A percentile compares a stretch with the other conserved stretches of the same genome.
Evolutionary conservation across 2,329 filamentous ascomycete genomes (phyloP).

Genomic region (Scedosporium dehoogii): DNA sequence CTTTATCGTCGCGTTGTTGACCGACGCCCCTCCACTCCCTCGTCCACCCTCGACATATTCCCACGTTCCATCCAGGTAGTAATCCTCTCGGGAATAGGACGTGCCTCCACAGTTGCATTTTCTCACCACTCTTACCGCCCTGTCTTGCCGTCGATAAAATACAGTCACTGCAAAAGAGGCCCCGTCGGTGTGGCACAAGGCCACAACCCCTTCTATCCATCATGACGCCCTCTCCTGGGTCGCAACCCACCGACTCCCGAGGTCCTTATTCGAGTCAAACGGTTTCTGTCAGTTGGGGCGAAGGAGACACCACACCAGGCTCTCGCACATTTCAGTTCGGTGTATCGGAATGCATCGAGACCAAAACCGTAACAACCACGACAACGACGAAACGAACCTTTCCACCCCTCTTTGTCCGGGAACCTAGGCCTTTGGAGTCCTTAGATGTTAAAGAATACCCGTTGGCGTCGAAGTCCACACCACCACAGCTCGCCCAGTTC

Average conservation of each 20-base stretch:
- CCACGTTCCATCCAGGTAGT: background rate
- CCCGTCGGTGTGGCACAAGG: background rate
- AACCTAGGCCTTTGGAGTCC: conserved; percentile 58
- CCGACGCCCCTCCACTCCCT: background rate
- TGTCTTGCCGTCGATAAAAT: background rate
- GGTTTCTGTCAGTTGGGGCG: conserved; percentile 37
- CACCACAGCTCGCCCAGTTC: conserved; percentile 66
- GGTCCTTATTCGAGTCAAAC: conserved; percentile 29
- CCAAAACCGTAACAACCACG: conserved; percentile 74
- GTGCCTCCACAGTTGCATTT: background rate
- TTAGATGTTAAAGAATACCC: conserved; percentile 88
- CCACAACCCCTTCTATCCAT: conserved; percentile 7
- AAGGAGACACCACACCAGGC: conserved; percentile 24
- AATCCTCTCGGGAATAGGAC: background rate
- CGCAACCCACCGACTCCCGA: conserved; percentile 11
- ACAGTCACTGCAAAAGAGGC: background rate
- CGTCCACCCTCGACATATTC: background rate
- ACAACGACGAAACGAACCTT: conserved; percentile 80
- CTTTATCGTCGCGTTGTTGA: conserved; percentile 5
- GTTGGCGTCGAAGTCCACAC: conserved; percentile 72
- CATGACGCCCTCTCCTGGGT: conserved; percentile 28
- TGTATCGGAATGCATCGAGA: conserved; percentile 56
- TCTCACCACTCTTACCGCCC: background rate
- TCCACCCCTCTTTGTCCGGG: conserved; percentile 71
- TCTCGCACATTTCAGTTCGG: conserved; percentile 41